Evolutionary conservation across 371 early-diverging fungal species (phyloP).

Genomic region (Lichtheimia ramosa): DNA sequence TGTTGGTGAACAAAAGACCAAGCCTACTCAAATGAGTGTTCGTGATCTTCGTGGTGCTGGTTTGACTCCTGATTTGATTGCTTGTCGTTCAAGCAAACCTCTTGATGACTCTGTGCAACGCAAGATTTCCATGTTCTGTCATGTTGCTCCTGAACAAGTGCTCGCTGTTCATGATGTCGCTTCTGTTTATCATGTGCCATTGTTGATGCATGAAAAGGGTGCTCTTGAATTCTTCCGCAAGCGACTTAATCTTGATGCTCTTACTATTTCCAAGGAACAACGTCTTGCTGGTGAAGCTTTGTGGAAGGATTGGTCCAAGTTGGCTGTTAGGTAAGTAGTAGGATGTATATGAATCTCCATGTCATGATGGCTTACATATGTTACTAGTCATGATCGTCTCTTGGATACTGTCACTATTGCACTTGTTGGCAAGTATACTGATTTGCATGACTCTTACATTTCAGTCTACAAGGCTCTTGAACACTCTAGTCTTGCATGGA

Average conservation of each 20-base stretch:
- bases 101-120: conserved; percentile 79
- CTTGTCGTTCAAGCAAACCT: conserved; percentile 88
- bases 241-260: conserved; percentile 73
- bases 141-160: conserved; percentile 88
- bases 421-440: conserved; percentile 96
- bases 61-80: conserved; percentile 95
- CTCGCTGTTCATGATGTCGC: conserved; percentile 95
- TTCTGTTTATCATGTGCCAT: conserved; percentile 96
- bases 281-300: conserved; percentile 61
- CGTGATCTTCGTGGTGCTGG: conserved; percentile 96
- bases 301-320: conserved; percentile 83
- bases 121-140: conserved; percentile 99
- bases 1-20: conserved; percentile 99
- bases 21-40: conserved; percentile 97
- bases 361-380: not conserved
- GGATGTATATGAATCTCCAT: not conserved
- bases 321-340: conserved; percentile 58
- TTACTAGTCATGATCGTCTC: conserved; percentile 70
- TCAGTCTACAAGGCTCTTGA: conserved; percentile 96
- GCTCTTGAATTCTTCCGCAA: conserved; percentile 80
- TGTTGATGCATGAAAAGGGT: conserved; percentile 86
- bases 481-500: conserved; percentile 87
- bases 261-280: conserved; percentile 53
- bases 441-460: conserved; percentile 95
- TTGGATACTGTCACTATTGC: conserved; percentile 91